Evolutionary conservation across 2,329 filamentous ascomycete species (phyloP).

Genomic region (Fusarium austroafricanum): DNA sequence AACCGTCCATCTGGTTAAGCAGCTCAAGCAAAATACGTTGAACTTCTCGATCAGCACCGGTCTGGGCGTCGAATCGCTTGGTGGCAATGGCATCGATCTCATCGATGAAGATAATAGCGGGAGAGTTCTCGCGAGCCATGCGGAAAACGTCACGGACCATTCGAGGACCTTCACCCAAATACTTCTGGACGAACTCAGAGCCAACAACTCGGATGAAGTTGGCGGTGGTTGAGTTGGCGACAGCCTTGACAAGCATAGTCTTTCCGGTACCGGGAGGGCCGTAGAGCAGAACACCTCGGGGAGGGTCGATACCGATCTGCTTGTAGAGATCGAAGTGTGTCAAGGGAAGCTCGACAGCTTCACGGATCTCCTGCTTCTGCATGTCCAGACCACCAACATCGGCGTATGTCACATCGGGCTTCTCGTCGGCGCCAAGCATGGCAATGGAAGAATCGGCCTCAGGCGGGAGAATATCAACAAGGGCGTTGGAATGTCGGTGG

Average conservation of each 20-base stretch:
- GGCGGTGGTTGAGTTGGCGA: conserved; percentile 97
- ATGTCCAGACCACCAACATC: conserved; percentile 98
- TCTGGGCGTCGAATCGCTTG: conserved; percentile 99
- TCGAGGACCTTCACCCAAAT: conserved; percentile 94
- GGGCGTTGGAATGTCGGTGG: conserved; percentile 96
- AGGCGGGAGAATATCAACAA: conserved; percentile 98
- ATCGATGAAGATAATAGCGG: conserved; percentile 99
- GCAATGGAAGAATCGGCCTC: conserved; percentile 99
- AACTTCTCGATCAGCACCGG: conserved; percentile 96
- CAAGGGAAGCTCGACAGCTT: conserved; percentile 95
- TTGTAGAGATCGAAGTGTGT: conserved; percentile 99
- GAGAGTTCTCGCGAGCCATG: conserved; percentile 98
- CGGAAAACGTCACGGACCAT: conserved; percentile 99
- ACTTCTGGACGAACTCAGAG: conserved; percentile 99
- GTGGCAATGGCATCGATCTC: conserved; percentile 99
- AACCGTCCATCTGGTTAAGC: conserved; percentile 99
- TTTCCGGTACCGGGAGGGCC: conserved; percentile 96
- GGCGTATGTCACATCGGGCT: conserved; percentile 97
- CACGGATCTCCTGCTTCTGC: conserved; percentile 99
- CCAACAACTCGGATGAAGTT: conserved; percentile 99
- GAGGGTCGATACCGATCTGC: conserved; percentile 98
- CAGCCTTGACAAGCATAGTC: conserved; percentile 97
- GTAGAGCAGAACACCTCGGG: conserved; percentile 94
- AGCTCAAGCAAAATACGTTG: conserved; percentile 98
- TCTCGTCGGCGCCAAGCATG: conserved; percentile 96